Evolutionary conservation across 2,329 filamentous ascomycete species (phyloP).

Genomic region (Curvularia spicifera): DNA sequence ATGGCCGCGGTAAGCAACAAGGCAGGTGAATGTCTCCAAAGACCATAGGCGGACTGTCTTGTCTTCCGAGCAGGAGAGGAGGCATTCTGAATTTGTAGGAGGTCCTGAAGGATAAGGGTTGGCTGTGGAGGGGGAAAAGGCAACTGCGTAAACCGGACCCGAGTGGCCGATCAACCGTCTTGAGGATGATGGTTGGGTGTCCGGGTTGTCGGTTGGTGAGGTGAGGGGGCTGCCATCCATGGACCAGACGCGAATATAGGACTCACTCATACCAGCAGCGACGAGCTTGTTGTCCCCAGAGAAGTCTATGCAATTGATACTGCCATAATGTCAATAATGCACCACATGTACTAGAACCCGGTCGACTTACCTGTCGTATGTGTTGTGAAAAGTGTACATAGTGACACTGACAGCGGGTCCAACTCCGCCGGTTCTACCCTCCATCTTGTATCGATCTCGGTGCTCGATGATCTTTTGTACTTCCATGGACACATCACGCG

Average conservation of each 20-base stretch:
- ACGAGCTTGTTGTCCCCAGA: conserved; percentile 88
- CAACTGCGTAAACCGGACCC: conserved; percentile 84
- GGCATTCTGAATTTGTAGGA: conserved; percentile 71
- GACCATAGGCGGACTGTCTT: conserved; percentile 92
- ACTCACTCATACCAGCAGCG: conserved; percentile 88
- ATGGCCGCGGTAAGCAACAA: conserved; percentile 93
- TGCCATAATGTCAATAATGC: conserved; percentile 45
- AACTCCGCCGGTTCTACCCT: conserved; percentile 80
- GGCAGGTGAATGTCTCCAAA: conserved; percentile 86
- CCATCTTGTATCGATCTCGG: conserved; percentile 87
- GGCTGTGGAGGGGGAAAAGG: conserved; percentile 77
- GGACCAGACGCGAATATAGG: conserved; percentile 94
- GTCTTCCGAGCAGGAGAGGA: conserved; percentile 88
- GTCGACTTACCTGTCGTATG: conserved; percentile 76
- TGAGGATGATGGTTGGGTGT: conserved; percentile 69
- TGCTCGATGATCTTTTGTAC: conserved; percentile 94
- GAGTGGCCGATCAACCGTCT: conserved; percentile 83
- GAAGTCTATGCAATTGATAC: conserved; percentile 92
- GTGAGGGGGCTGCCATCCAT: conserved; percentile 83
- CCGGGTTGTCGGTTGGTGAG: conserved; percentile 63
- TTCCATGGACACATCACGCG: conserved; percentile 90
- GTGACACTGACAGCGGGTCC: conserved; percentile 85
- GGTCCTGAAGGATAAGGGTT: conserved; percentile 56
- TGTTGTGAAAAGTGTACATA: conserved; percentile 99
- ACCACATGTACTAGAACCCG: background rate